Conservation (phyloP, 345 rosid genomes). For the Microthlaspi erraticum region DNA sequence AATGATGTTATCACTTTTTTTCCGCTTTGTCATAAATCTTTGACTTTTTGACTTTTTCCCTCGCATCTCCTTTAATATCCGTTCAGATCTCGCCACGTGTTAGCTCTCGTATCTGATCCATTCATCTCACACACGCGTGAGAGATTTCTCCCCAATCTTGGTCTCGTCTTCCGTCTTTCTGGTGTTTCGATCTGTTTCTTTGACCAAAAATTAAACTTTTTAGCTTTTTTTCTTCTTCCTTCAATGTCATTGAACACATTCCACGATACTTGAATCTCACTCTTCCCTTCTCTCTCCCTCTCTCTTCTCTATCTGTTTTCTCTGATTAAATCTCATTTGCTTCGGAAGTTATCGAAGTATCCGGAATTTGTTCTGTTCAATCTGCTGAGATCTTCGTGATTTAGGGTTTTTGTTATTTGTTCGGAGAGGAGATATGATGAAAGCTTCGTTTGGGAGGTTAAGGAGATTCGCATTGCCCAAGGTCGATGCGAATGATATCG, state of each 20-base stretch:
- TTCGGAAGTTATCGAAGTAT: not conserved
- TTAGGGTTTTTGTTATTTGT: conserved; percentile 26
- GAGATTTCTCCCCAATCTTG: conserved; percentile 17
- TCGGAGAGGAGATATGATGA: conserved; percentile 63
- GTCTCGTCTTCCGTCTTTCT: conserved; percentile 39
- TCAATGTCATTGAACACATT: conserved; percentile 39
- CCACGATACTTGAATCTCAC: conserved; percentile 38
- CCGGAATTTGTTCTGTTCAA: not conserved
- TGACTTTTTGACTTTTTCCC: conserved; percentile 38
- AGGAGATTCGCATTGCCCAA: conserved; percentile 74
- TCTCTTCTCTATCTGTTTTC: not conserved
- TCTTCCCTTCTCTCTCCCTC: not conserved
- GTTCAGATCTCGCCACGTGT: conserved; percentile 36
- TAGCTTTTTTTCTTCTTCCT: conserved; percentile 22
- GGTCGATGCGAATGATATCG: conserved; percentile 61
- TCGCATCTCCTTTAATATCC: conserved; percentile 11
- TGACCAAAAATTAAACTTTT: conserved; percentile 28
- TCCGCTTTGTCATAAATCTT: conserved; percentile 27
- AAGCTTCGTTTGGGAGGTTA: conserved; percentile 70
- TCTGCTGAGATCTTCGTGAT: conserved; percentile 3
- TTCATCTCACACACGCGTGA: conserved; percentile 32
- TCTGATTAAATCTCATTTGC: conserved; percentile 1
- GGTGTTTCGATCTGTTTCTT: conserved; percentile 40
- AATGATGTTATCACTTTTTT: conserved; percentile 17
- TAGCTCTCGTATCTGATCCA: not conserved